Evolutionary conservation across 2,329 filamentous ascomycete species (phyloP).

Genomic region (Aphanoascus verrucosus): DNA sequence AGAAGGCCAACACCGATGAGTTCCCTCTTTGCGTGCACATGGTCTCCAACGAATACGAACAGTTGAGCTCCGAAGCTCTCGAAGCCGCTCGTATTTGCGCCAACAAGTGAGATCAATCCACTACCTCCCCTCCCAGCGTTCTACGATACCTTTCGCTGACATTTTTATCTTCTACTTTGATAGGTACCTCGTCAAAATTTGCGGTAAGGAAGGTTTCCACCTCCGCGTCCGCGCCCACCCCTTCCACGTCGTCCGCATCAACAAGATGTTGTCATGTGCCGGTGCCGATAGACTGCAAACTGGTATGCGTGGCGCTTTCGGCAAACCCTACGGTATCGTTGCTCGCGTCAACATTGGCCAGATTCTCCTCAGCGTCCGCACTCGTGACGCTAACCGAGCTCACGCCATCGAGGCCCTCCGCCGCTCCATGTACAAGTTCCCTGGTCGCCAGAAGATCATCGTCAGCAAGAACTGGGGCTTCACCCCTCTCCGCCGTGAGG

Average conservation of each 20-base stretch:
- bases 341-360: constrained; percentile 99
- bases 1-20: constrained; percentile 97
- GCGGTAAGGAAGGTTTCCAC: constrained; percentile 63
- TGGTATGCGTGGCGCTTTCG: constrained; percentile 99
- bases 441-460: constrained; percentile 99
- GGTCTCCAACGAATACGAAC: constrained; percentile 99
- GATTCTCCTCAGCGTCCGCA: constrained; percentile 95
- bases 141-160: background rate
- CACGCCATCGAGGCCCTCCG: constrained; percentile 96
- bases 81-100: constrained; percentile 99
- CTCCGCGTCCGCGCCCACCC: constrained; percentile 77
- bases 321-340: constrained; percentile 97
- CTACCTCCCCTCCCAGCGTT: background rate
- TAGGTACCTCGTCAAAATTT: constrained; percentile 57
- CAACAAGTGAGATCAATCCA: constrained; percentile 66
- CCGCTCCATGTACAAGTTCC: constrained; percentile 99
- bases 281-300: constrained; percentile 99
- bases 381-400: constrained; percentile 85
- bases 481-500: constrained; percentile 93
- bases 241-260: constrained; percentile 99
- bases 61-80: constrained; percentile 98
- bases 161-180: background rate
- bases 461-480: constrained; percentile 99
- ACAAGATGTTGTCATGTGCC: constrained; percentile 99
- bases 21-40: constrained; percentile 99